A percentile compares a stretch with the other conserved stretches of the same genome.
Evolutionary conservation across 1,139 yeast species (phyloP).

Genomic region (Debaryomyces robertsiae): DNA sequence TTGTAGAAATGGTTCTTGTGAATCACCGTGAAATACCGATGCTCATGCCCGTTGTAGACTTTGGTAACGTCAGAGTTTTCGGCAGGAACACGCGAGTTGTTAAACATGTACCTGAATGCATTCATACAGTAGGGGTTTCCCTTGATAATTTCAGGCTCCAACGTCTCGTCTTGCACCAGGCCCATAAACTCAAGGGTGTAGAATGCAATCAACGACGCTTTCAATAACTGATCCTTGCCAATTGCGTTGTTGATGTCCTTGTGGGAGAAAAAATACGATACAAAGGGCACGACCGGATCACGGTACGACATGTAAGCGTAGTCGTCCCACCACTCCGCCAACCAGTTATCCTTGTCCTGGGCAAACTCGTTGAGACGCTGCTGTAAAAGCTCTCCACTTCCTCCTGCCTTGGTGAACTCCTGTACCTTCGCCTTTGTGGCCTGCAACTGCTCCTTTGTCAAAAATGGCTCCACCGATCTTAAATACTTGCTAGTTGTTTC

Average conservation of each 20-base stretch:
- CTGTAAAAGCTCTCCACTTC: constrained; percentile 72
- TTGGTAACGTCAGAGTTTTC: constrained; percentile 60
- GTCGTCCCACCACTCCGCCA: constrained; percentile 91
- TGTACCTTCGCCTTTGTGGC: constrained; percentile 62
- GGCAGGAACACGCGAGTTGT: constrained; percentile 80
- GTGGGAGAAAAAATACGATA: constrained; percentile 87
- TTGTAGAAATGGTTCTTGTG: constrained; percentile 83
- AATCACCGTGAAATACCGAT: constrained; percentile 73
- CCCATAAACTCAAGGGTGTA: constrained; percentile 59
- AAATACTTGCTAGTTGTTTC: constrained; percentile 74
- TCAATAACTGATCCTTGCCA: constrained; percentile 71
- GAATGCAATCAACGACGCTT: constrained; percentile 65
- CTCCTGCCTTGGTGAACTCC: constrained; percentile 63
- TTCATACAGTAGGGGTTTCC: constrained; percentile 91
- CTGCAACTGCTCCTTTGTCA: constrained; percentile 54
- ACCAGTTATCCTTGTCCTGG: constrained; percentile 77
- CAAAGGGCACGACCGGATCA: constrained; percentile 93
- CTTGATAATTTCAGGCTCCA: constrained; percentile 80
- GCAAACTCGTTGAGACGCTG: constrained; percentile 62
- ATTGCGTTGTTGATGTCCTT: constrained; percentile 60
- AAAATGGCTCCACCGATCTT: constrained; percentile 69
- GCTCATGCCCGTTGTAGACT: constrained; percentile 49
- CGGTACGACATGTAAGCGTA: constrained; percentile 89
- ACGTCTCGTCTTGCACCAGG: constrained; percentile 57
- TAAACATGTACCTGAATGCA: constrained; percentile 89